Conservation (phyloP, 2,329 filamentous ascomycete genomes). For the Pseudocercospora crystallina region DNA sequence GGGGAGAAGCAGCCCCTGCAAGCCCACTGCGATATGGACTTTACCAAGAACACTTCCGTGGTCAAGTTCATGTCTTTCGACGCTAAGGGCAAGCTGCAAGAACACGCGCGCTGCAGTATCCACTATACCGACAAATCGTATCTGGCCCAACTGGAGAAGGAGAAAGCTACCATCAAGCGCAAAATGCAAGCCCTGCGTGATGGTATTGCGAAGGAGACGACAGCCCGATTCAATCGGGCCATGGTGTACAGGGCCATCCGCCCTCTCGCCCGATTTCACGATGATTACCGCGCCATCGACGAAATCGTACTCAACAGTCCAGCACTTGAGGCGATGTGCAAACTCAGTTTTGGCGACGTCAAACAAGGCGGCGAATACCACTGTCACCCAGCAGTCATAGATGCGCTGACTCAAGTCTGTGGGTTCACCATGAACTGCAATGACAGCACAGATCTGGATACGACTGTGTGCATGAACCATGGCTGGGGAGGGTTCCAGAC, state of each 20-base stretch:
- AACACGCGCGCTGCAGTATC: no score
- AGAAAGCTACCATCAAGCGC: no score
- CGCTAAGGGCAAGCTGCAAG: conserved; percentile 15
- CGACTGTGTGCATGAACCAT: conserved; percentile 36
- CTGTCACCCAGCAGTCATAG: conserved; percentile 33
- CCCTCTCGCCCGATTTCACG: conserved; percentile 1
- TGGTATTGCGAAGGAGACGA: no score
- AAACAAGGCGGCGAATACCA: conserved; percentile 13
- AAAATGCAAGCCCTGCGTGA: no score
- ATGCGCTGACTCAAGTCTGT: conserved; percentile 38
- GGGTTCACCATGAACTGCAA: conserved; percentile 21
- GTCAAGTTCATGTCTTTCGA: conserved; percentile 3
- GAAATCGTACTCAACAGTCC: conserved; percentile 27
- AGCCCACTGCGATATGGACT: no score
- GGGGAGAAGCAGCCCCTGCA: no score
- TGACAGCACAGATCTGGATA: conserved; percentile 26
- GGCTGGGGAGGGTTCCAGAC: conserved; percentile 34
- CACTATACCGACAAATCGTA: no score
- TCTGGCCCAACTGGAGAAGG: no score
- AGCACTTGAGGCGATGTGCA: conserved; percentile 33
- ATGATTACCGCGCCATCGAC: not conserved
- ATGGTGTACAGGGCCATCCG: conserved; percentile 8
- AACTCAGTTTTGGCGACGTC: conserved; percentile 6
- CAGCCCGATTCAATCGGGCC: not conserved
- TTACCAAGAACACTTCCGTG: not conserved